These are phyloP conservation scores for Neonectria ditissima DNA, from an alignment of 2,329 filamentous ascomycete species.

Conservation along the genomic window DNA sequence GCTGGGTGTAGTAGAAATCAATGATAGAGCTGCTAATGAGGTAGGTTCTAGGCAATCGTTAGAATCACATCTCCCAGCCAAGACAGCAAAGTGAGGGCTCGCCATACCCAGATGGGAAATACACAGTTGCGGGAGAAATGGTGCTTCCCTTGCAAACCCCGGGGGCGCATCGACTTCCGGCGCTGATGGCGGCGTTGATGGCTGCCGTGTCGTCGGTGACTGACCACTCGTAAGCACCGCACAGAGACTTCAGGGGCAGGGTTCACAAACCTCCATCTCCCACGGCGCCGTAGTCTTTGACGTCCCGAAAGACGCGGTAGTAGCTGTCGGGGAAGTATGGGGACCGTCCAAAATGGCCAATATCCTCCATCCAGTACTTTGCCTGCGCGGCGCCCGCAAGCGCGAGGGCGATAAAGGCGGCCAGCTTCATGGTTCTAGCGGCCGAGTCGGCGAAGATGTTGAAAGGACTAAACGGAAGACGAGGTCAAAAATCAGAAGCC, in stretches of 20 bases:
- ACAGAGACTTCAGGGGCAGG: neutral
- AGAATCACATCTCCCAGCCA: constrained; percentile 34
- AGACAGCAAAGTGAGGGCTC: neutral
- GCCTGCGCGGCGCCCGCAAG: constrained; percentile 24
- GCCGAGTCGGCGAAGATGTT: neutral
- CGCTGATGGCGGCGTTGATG: constrained; percentile 46
- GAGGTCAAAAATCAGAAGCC: neutral
- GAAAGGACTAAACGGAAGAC: neutral
- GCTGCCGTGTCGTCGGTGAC: constrained; percentile 45
- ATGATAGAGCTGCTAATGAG: constrained; percentile 76
- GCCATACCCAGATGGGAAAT: constrained; percentile 52
- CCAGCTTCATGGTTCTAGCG: constrained; percentile 34
- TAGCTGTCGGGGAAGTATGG: constrained; percentile 45
- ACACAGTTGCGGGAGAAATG: constrained; percentile 53
- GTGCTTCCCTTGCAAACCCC: constrained; percentile 48
- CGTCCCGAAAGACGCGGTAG: constrained; percentile 48
- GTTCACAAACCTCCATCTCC: constrained; percentile 44
- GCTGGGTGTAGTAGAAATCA: constrained; percentile 83
- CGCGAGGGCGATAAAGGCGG: constrained; percentile 20
- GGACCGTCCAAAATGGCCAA: constrained; percentile 43
- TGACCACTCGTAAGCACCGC: constrained; percentile 16
- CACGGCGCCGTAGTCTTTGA: constrained; percentile 47
- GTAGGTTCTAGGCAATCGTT: constrained; percentile 65
- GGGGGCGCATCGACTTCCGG: constrained; percentile 38
- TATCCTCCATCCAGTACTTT: constrained; percentile 47